A percentile compares a stretch with the other conserved stretches of the same genome.
These are phyloP conservation scores for Sarcodon aspratus DNA, from an alignment of 768 basidiomycete genomes.

Conservation along the genomic window DNA sequence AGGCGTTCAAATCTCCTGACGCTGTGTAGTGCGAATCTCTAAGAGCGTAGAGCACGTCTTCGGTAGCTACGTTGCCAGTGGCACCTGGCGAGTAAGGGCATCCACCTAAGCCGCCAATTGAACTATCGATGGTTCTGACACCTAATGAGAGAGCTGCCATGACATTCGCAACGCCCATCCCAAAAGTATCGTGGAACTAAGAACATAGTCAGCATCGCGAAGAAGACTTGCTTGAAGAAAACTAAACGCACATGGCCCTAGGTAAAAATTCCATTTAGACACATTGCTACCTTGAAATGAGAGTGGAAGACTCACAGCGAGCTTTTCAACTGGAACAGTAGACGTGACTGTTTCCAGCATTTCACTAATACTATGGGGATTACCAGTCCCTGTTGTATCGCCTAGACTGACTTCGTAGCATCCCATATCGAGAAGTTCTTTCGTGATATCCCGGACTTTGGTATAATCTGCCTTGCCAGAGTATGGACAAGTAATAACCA, in stretches of 20 bases:
- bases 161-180: slow-evolving; percentile 71
- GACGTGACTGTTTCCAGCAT: slow-evolving; percentile 66
- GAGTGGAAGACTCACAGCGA: slow-evolving; percentile 45
- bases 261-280: background rate
- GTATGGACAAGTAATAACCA: slow-evolving; percentile 78
- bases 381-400: slow-evolving; percentile 85
- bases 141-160: slow-evolving; percentile 62
- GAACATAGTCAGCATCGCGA: background rate
- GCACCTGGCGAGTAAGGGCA: slow-evolving; percentile 96
- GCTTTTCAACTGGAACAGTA: slow-evolving; percentile 44
- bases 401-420: slow-evolving; percentile 90
- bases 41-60: slow-evolving; percentile 82
- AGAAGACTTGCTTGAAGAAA: background rate
- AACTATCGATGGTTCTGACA: slow-evolving; percentile 71
- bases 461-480: slow-evolving; percentile 62
- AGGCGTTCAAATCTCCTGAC: slow-evolving; percentile 49
- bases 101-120: slow-evolving; percentile 85
- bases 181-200: slow-evolving; percentile 88
- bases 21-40: slow-evolving; percentile 49
- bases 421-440: slow-evolving; percentile 74
- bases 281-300: background rate
- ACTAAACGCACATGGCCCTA: slow-evolving; percentile 42
- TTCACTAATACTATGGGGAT: slow-evolving; percentile 50
- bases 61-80: slow-evolving; percentile 90
- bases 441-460: slow-evolving; percentile 57